Evolutionary conservation across 2,329 filamentous ascomycete species (phyloP).

Genomic region (Xylaria sp.): DNA sequence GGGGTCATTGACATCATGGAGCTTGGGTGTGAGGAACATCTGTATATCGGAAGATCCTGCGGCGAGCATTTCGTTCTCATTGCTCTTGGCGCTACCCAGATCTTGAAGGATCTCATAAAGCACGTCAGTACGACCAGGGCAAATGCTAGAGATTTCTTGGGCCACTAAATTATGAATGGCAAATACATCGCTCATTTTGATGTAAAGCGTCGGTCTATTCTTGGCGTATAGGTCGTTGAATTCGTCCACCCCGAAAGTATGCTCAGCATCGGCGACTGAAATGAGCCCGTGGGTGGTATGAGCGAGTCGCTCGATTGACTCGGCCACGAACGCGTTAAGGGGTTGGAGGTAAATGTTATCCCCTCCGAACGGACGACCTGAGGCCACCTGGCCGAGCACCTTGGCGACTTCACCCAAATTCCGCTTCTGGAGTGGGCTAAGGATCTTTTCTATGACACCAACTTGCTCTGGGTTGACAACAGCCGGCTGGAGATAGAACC

Average conservation of each 20-base stretch:
- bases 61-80: slow-evolving; percentile 91
- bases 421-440: slow-evolving; percentile 91
- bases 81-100: slow-evolving; percentile 94
- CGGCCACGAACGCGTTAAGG: slow-evolving; percentile 88
- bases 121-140: slow-evolving; percentile 83
- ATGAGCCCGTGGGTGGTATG: slow-evolving; percentile 83
- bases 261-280: slow-evolving; percentile 84
- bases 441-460: slow-evolving; percentile 87
- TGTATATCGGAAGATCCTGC: slow-evolving; percentile 90
- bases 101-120: slow-evolving; percentile 93
- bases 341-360: slow-evolving; percentile 97
- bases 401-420: slow-evolving; percentile 92
- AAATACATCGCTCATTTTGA: slow-evolving; percentile 98
- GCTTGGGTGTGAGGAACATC: slow-evolving; percentile 87
- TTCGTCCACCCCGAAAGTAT: slow-evolving; percentile 97
- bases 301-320: slow-evolving; percentile 82
- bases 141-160: slow-evolving; percentile 80
- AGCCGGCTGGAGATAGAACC: slow-evolving; percentile 90
- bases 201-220: slow-evolving; percentile 97
- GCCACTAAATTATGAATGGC: slow-evolving; percentile 91
- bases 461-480: slow-evolving; percentile 90
- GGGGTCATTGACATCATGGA: slow-evolving; percentile 90
- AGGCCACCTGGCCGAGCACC: slow-evolving; percentile 87
- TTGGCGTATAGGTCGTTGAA: slow-evolving; percentile 98
- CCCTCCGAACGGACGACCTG: slow-evolving; percentile 89